Percentiles rank a stretch among this genome's conserved stretches.
These are phyloP conservation scores for Cercospora janseana DNA, from an alignment of 2,329 filamentous ascomycete species.

Conservation along the genomic window DNA sequence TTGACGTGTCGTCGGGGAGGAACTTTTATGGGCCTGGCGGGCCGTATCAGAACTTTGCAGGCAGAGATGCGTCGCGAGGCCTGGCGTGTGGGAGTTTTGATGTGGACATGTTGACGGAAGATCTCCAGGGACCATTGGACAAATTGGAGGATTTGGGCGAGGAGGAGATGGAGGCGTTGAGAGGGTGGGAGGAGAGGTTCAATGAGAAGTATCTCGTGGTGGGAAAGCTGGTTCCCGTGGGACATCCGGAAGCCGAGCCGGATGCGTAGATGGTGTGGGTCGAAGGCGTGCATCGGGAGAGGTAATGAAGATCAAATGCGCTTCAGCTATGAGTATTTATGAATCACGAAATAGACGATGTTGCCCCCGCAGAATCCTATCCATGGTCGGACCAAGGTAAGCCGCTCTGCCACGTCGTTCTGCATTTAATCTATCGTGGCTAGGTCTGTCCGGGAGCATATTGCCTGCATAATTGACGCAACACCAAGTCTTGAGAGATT, in stretches of 20 bases:
- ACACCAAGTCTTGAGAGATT: too few species aligned
- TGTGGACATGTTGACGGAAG: constrained; percentile 88
- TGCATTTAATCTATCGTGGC: too few species aligned
- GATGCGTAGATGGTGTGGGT: constrained; percentile 20
- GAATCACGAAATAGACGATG: not conserved
- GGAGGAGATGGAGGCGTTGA: constrained; percentile 78
- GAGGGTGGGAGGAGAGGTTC: constrained; percentile 92
- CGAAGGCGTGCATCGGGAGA: not conserved
- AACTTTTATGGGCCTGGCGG: constrained; percentile 97
- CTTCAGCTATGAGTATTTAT: not conserved
- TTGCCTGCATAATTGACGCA: too few species aligned
- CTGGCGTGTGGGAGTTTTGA: constrained; percentile 91
- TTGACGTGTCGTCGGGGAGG: constrained; percentile 80
- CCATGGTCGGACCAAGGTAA: too few species aligned
- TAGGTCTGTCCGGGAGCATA: too few species aligned
- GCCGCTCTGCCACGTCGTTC: too few species aligned
- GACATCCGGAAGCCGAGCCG: constrained; percentile 53
- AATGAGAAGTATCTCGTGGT: constrained; percentile 93
- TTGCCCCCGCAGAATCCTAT: too few species aligned
- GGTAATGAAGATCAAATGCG: too few species aligned
- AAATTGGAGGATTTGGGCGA: constrained; percentile 66
- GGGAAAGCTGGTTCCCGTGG: constrained; percentile 72
- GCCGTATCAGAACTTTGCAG: constrained; percentile 94
- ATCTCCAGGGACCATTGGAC: constrained; percentile 80
- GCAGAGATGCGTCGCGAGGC: constrained; percentile 83